phyloP scores from a whole-genome alignment of 2,329 filamentous ascomycete genomes.

The Pseudogymnoascus sp. region DNA sequence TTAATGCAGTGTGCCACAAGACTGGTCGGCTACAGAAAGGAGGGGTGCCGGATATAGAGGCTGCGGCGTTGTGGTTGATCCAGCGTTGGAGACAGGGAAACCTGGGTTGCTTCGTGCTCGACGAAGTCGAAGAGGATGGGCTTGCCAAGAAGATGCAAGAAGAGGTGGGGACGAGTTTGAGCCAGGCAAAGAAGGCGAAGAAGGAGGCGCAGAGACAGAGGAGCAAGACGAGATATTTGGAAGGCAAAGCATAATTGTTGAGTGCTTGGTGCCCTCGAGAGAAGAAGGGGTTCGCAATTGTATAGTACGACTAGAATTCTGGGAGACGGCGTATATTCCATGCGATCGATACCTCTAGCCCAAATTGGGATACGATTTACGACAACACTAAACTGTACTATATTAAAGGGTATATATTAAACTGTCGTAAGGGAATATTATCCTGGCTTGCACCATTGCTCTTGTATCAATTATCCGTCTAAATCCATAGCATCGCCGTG shows the following conservation, averaged over 20 bases:
- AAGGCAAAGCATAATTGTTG: neutral
- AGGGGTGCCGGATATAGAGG: conserved; percentile 60
- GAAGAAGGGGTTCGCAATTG: neutral
- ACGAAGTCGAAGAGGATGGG: conserved; percentile 58
- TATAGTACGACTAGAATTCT: conserved; percentile 1
- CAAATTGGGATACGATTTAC: neutral
- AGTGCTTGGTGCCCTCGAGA: neutral
- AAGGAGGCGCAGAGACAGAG: conserved; percentile 47
- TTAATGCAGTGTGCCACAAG: conserved; percentile 60
- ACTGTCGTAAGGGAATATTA: neutral
- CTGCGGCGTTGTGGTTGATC: conserved; percentile 70
- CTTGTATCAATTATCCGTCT: neutral
- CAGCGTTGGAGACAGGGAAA: conserved; percentile 72
- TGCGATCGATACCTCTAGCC: neutral
- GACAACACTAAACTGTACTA: conserved; percentile 5
- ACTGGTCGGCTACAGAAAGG: conserved; percentile 70
- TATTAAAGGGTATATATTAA: conserved; percentile 1
- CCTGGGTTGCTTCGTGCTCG: conserved; percentile 69
- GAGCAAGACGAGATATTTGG: conserved; percentile 18
- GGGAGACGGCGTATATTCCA: neutral
- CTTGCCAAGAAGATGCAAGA: conserved; percentile 43
- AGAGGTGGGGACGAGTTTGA: conserved; percentile 50
- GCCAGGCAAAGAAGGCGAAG: conserved; percentile 58
- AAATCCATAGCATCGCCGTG: neutral
- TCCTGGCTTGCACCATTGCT: neutral